Conservation (phyloP, 2,329 filamentous ascomycete genomes). For the Microdochium paspali region DNA sequence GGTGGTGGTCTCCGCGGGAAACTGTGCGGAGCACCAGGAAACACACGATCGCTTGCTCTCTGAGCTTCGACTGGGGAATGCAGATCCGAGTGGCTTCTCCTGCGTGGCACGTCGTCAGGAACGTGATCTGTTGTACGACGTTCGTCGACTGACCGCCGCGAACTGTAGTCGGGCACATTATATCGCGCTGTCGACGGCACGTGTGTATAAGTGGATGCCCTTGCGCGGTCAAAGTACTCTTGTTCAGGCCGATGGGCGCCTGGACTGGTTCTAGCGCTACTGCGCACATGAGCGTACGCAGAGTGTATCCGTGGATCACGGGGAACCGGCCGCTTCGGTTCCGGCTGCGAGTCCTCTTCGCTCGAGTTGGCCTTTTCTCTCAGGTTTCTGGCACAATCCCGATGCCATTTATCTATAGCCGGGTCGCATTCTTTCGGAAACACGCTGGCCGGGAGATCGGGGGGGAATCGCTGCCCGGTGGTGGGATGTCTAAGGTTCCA, state of each 20-base stretch:
- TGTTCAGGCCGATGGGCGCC: constrained; percentile 16
- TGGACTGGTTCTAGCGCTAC: constrained; percentile 7
- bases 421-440: constrained; percentile 66
- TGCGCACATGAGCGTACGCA: constrained; percentile 18
- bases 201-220: constrained; percentile 18
- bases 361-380: constrained; percentile 46
- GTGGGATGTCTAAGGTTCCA: constrained; percentile 70
- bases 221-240: constrained; percentile 28
- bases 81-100: neutral
- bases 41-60: neutral
- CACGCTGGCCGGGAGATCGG: constrained; percentile 46
- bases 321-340: constrained; percentile 7
- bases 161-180: neutral
- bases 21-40: neutral
- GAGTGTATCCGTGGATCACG: constrained; percentile 18
- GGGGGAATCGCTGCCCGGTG: constrained; percentile 59
- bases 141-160: neutral
- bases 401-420: constrained; percentile 82
- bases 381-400: constrained; percentile 62
- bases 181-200: constrained; percentile 10
- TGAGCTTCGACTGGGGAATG: neutral
- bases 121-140: neutral
- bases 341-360: constrained; percentile 16
- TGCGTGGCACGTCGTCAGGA: neutral
- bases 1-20: neutral